Percentiles rank a stretch among this genome's conserved stretches.
Conservation (phyloP, 495 filamentous ascomycete genomes). For the Amorphotheca resinae region DNA sequence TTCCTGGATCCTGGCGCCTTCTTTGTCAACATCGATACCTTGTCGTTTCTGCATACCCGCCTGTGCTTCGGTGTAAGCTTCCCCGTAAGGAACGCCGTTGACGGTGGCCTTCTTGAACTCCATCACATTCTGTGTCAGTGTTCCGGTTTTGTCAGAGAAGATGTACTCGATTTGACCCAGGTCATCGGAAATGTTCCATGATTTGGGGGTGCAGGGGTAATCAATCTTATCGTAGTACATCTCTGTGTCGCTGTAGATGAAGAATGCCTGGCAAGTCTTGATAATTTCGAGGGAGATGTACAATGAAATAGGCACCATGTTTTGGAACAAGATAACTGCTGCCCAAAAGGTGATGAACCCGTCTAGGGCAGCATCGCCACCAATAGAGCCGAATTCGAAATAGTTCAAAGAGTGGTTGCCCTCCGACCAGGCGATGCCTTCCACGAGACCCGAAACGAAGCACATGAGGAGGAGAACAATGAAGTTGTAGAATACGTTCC, state of each 20-base stretch:
- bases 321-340: conserved; percentile 89
- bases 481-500: conserved; percentile 97
- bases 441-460: conserved; percentile 68
- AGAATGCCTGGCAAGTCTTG: conserved; percentile 82
- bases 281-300: conserved; percentile 98
- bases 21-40: conserved; percentile 73
- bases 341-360: conserved; percentile 97
- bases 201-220: conserved; percentile 90
- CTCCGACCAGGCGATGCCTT: conserved; percentile 72
- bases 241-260: conserved; percentile 88
- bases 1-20: conserved; percentile 55
- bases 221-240: conserved; percentile 97
- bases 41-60: conserved; percentile 87
- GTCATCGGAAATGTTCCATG: conserved; percentile 99
- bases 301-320: conserved; percentile 94
- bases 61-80: conserved; percentile 94
- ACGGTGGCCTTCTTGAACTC: conserved; percentile 98
- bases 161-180: conserved; percentile 99
- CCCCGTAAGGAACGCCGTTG: conserved; percentile 88
- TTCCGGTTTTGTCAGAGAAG: conserved; percentile 98
- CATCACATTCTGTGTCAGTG: conserved; percentile 98
- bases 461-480: conserved; percentile 84
- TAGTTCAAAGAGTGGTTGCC: conserved; percentile 59
- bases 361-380: conserved; percentile 60
- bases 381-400: conserved; percentile 83